These are phyloP conservation scores for Mucor racemosus DNA, from an alignment of 371 early-diverging fungal genomes.

Conservation along the genomic window DNA sequence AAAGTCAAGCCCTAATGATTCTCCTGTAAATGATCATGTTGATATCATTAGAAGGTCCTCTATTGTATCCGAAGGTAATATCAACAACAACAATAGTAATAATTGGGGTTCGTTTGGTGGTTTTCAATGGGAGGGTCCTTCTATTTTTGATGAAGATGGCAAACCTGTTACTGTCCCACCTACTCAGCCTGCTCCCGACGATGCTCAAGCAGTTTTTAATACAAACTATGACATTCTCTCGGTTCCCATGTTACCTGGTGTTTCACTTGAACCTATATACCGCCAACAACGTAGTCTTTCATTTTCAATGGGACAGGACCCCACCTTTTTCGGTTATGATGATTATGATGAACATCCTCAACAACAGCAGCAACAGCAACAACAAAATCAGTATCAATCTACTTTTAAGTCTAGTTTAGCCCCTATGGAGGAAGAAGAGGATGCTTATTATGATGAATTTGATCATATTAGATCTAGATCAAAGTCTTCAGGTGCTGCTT, in stretches of 20 bases:
- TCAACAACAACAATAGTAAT: not conserved
- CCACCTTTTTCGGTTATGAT: slow-evolving; percentile 39
- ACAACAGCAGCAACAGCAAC: slow-evolving; percentile 11
- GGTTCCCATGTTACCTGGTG: slow-evolving; percentile 44
- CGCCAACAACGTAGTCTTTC: slow-evolving; percentile 51
- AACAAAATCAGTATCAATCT: slow-evolving; percentile 13
- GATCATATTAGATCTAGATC: slow-evolving; percentile 42
- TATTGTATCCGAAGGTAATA: slow-evolving; percentile 22
- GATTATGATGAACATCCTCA: slow-evolving; percentile 32
- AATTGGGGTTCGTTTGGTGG: slow-evolving; percentile 52
- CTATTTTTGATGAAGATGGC: slow-evolving; percentile 43
- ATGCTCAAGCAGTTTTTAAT: not conserved
- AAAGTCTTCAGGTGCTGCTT: slow-evolving; percentile 55
- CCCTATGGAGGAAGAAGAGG: slow-evolving; percentile 52
- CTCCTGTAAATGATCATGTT: slow-evolving; percentile 21
- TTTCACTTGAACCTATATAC: slow-evolving; percentile 40
- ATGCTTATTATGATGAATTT: slow-evolving; percentile 27
- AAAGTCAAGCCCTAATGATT: slow-evolving; percentile 19
- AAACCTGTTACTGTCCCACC: slow-evolving; percentile 16
- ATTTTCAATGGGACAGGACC: slow-evolving; percentile 50
- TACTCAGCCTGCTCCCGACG: slow-evolving; percentile 2
- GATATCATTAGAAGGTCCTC: slow-evolving; percentile 22
- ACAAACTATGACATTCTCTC: slow-evolving; percentile 2
- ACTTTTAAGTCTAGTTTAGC: slow-evolving; percentile 34
- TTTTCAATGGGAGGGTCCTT: slow-evolving; percentile 48